Conservation (phyloP, 805 yeast genomes). For the Lipomyces sp. region DNA sequence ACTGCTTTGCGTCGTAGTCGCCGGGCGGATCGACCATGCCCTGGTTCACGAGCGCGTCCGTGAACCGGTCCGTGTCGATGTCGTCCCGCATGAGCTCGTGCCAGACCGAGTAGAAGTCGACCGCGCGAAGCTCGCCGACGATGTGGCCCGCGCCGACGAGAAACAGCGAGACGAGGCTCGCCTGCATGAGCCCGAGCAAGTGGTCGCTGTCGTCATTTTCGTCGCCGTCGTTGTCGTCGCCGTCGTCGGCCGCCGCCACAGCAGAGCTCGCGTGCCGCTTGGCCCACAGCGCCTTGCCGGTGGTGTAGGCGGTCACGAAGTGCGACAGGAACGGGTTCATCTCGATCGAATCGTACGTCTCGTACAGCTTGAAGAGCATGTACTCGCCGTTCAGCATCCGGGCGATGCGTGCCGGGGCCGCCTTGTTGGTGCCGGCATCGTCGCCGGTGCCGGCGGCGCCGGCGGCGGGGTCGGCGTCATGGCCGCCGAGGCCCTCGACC, state of each 20-base stretch:
- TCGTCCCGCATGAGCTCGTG: slow-evolving; percentile 11
- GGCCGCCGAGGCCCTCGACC: slow-evolving; percentile 11
- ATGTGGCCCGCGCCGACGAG: slow-evolving; percentile 8
- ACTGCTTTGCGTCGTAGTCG: neutral
- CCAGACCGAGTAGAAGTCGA: slow-evolving; percentile 7
- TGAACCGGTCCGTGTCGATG: slow-evolving; percentile 11
- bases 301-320: slow-evolving; percentile 12
- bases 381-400: slow-evolving; percentile 20
- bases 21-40: slow-evolving; percentile 20
- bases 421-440: neutral
- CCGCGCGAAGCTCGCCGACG: slow-evolving; percentile 5
- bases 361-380: slow-evolving; percentile 18
- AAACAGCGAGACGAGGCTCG: slow-evolving; percentile 13
- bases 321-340: slow-evolving; percentile 25
- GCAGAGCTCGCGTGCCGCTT: too few species aligned
- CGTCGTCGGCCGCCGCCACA: too few species aligned
- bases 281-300: neutral
- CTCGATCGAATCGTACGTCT: slow-evolving; percentile 14
- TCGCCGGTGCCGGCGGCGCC: neutral
- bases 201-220: neutral
- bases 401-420: neutral
- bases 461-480: too few species aligned
- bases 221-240: too few species aligned
- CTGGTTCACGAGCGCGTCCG: slow-evolving; percentile 19
- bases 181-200: slow-evolving; percentile 4